Evolutionary conservation across 257 asterid species (phyloP), one percentile per base, ranked within the genome.

Genomic region (Solanum ossicruentum): DNA sequence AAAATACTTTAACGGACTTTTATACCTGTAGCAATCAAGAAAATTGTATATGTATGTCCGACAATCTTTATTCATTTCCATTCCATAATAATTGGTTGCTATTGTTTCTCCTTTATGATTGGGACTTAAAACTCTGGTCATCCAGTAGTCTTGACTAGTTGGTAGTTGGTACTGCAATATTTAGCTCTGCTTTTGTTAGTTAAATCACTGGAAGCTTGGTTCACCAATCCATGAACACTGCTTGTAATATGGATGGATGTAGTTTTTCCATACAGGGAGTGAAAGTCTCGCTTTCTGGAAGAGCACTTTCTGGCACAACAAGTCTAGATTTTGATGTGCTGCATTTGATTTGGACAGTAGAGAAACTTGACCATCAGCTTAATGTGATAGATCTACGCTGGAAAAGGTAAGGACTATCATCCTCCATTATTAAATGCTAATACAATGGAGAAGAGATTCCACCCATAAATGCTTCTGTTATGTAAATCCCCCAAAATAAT

Each of bases 291-390:
- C 94, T 95, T 87, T 88, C 92, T 65, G 84, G 90, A 58, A 93
- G 89, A 83, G 94, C 92, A 67, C 89, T 89, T 84, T 86, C 92
- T 81, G 84, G 82, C 49, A 89, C 89, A 88, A 88, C 95, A 58
- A 89, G 89, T 86, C 67, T 86, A 80, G 99, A 94, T 85, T 87
- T 84, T 85, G 89, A 89, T 90, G 85, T 92, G 86, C 90, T 95
- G 91, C 97, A 93, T 88, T 92, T 95, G 88, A 82, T 86, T 82
- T 92, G 90, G 93, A 95, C 96, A 4, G 90, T 86, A 4, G 97
- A 94, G 87, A 92, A 89, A 88, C 96, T 95, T 58, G 96, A 92
- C 86, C 93, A 88, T 72, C 97, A 91, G 91, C 92, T 93, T 87
- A 84, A 85, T 80, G 85, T 92, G 89, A 94, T 94, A 81, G 94